A percentile compares a stretch with the other conserved stretches of the same genome.
phyloP scores from a whole-genome alignment of 495 filamentous ascomycete species.

The Lichina pygmaea region DNA sequence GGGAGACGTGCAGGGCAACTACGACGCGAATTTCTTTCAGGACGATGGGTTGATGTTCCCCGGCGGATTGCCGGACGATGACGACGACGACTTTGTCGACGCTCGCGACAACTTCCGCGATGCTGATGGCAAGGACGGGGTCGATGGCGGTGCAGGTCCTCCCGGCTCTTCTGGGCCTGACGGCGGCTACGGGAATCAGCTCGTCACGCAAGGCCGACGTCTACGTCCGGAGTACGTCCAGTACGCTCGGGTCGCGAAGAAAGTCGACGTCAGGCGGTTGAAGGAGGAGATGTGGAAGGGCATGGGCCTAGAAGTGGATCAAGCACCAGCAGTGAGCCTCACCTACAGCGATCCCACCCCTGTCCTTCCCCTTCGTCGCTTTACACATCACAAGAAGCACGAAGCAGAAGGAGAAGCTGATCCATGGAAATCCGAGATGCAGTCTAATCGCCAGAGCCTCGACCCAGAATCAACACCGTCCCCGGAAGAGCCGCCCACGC shows the following conservation, averaged over 20 bases:
- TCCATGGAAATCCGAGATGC: too few relatives aligned
- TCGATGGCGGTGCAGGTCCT: slow-evolving; percentile 13
- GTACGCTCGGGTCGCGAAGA: slow-evolving; percentile 89
- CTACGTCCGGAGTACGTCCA: slow-evolving; percentile 84
- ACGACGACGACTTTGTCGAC: slow-evolving; percentile 72
- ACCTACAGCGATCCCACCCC: neutral
- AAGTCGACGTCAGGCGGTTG: slow-evolving; percentile 84
- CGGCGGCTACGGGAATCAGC: slow-evolving; percentile 63
- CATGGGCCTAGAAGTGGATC: slow-evolving; percentile 33
- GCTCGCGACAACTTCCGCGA: slow-evolving; percentile 70
- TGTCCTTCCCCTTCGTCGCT: neutral
- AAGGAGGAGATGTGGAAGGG: slow-evolving; percentile 95
- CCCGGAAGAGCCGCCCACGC: neutral
- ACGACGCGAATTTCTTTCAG: slow-evolving; percentile 94
- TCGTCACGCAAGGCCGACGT: slow-evolving; percentile 70
- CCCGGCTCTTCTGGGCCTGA: slow-evolving; percentile 13
- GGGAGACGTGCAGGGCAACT: slow-evolving; percentile 33
- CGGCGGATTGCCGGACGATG: slow-evolving; percentile 43
- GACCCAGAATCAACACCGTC: too few relatives aligned
- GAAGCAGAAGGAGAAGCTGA: too few relatives aligned
- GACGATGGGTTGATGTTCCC: slow-evolving; percentile 69
- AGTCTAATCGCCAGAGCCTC: too few relatives aligned
- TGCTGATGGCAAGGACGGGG: slow-evolving; percentile 17
- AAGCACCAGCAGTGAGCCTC: neutral
- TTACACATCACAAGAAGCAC: neutral